Evolutionary conservation across 352 stramenopile species (phyloP).

Genomic region (Pythium oligandrum): DNA sequence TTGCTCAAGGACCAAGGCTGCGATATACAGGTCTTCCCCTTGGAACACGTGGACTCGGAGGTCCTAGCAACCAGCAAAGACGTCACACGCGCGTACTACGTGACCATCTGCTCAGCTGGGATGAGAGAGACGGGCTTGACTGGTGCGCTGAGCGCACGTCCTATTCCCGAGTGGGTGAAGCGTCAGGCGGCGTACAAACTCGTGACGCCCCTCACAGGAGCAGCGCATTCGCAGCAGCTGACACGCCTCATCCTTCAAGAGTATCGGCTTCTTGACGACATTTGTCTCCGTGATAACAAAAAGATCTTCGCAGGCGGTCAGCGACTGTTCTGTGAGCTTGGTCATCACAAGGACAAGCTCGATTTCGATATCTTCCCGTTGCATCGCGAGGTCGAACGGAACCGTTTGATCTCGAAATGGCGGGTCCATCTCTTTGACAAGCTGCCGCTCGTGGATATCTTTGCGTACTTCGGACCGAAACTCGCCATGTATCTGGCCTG

Average conservation of each 20-base stretch:
- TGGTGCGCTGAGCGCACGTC: slow-evolving; percentile 4
- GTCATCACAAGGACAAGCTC: slow-evolving; percentile 14
- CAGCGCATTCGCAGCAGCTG: slow-evolving; percentile 52
- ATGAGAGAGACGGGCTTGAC: slow-evolving; percentile 8
- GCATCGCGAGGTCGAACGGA: slow-evolving; percentile 49
- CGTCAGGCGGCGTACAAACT: slow-evolving; percentile 43
- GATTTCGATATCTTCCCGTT: slow-evolving; percentile 42
- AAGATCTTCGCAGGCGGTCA: slow-evolving; percentile 32
- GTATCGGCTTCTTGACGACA: slow-evolving; percentile 28
- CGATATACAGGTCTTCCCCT: slow-evolving; percentile 32
- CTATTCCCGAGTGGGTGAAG: slow-evolving; percentile 38
- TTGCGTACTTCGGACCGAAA: slow-evolving; percentile 59
- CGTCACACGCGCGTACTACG: slow-evolving; percentile 39
- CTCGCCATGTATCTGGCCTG: slow-evolving; percentile 78
- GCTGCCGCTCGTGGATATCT: slow-evolving; percentile 42
- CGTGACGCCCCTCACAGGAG: slow-evolving; percentile 37
- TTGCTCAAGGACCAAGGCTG: slow-evolving; percentile 37
- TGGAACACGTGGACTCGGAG: slow-evolving; percentile 25
- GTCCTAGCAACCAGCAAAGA: slow-evolving; percentile 18
- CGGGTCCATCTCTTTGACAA: slow-evolving; percentile 21
- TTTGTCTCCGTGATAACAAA: slow-evolving; percentile 22
- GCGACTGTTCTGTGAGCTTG: slow-evolving; percentile 37
- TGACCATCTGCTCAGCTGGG: slow-evolving; percentile 35
- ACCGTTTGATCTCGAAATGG: slow-evolving; percentile 41
- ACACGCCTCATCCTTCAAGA: slow-evolving; percentile 48